Evolutionary conservation across 2,329 filamentous ascomycete species (phyloP), one percentile per base, ranked within the genome.

Genomic region (Penicillium brasilianum): DNA sequence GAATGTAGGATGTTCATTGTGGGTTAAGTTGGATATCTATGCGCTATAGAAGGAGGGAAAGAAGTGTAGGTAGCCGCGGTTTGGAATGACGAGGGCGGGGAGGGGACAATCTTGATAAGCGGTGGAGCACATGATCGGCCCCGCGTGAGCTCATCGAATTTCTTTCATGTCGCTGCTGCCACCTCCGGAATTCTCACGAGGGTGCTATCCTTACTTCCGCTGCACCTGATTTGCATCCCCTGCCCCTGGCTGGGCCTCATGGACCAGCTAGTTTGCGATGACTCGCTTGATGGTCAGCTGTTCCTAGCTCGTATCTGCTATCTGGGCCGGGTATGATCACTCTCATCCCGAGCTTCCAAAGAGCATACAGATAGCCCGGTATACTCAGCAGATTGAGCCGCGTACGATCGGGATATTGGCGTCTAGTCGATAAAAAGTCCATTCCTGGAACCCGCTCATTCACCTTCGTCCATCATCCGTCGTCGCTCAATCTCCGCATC

Each of bases 1-100:
- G 93, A 96, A 79, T 96, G 92, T 73, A 97, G 86, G 81, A 93
- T 89, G 77, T 96, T 95, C 92, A 97, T 96, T 59, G 64, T 74
- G 63, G 25, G 22, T 50, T 25, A 25, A 34, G 30, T 30, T 22
- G 37, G 10, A 43, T 14, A 48, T 60, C 58, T 64, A 59, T 55
- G 43, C 54, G 57, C 57, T 65, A 62, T 66, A 6, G 41, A 56
- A 60, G 57, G 52, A 56, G 53, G 50, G 32, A 57, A 36, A 54
- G 34, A 20, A 36, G n/a, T 16, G 18, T 36, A 51, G 48, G 37
- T 54, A 43, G 36, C 32, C 28, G 50, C 32, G 34, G n/a, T 25
- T 37, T 39, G 49, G 55, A 56, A 54, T 53, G 53, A 50, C 34
- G 44, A 52, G 60, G 58, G 56, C 20, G 67, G 61, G 61, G 39